Evolutionary conservation across 75 land plant genomes (phyloP).

Genomic region (Gnetum montanum): DNA sequence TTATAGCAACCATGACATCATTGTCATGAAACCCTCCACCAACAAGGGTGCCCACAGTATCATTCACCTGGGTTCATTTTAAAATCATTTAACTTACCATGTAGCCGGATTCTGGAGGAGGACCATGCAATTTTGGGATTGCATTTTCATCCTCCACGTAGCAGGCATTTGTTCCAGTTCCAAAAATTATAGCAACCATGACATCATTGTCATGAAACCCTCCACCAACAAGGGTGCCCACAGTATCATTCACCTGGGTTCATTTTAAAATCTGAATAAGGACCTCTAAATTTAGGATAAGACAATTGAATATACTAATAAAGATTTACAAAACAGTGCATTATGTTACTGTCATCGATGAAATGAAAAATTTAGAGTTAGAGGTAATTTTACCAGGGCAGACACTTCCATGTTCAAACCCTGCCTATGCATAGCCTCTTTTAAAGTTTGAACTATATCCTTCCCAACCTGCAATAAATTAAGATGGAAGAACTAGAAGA

Average conservation of each 20-base stretch:
- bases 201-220: constrained; percentile 77
- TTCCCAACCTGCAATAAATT: constrained; percentile 71
- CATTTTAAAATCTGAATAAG: too few species aligned
- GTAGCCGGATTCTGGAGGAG: constrained; percentile 57
- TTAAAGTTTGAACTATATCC: constrained; percentile 57
- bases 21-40: constrained; percentile 68
- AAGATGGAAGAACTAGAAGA: too few species aligned
- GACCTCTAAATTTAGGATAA: too few species aligned
- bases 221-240: constrained; percentile 88
- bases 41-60: constrained; percentile 92
- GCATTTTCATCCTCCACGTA: constrained; percentile 82
- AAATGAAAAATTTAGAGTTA: too few species aligned
- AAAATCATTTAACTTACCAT: too few species aligned
- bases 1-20: constrained; percentile 89
- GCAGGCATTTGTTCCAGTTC: constrained; percentile 96
- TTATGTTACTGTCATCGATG: too few species aligned
- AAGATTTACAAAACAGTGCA: not conserved
- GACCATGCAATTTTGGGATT: constrained; percentile 68
- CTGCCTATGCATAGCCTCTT: constrained; percentile 42
- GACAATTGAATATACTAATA: too few species aligned
- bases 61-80: constrained; percentile 58
- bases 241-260: constrained; percentile 82
- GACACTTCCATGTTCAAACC: constrained; percentile 69
- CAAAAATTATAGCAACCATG: constrained; percentile 86
- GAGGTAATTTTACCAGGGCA: constrained; percentile 59